These are phyloP conservation scores for Trichodelitschia bisporula DNA, from an alignment of 495 filamentous ascomycete species.

Conservation along the genomic window DNA sequence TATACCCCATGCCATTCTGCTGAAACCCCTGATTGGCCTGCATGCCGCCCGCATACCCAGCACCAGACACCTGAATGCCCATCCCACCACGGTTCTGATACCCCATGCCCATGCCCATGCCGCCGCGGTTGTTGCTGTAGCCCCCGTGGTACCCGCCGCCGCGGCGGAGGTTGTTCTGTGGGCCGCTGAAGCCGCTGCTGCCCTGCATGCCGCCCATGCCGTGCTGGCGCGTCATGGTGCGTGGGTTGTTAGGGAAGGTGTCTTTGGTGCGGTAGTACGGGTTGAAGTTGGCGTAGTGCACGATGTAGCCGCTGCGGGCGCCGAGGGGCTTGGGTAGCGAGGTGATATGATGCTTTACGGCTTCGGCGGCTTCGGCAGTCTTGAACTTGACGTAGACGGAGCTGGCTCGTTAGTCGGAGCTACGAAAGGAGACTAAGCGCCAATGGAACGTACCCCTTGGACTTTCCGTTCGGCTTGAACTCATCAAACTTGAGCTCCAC, in stretches of 20 bases:
- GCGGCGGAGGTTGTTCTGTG: too few species aligned
- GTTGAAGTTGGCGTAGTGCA: slow-evolving; percentile 2
- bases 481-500: slow-evolving; percentile 91
- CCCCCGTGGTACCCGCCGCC: too few species aligned
- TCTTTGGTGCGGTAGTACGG: slow-evolving; percentile 1
- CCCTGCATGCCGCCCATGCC: slow-evolving; percentile 23
- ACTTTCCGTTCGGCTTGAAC: slow-evolving; percentile 97
- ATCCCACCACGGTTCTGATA: slow-evolving; percentile 31
- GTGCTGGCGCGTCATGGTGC: slow-evolving; percentile 15
- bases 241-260: slow-evolving; percentile 7
- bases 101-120: slow-evolving; percentile 23
- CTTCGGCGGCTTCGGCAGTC: slow-evolving; percentile 3
- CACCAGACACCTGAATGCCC: too few species aligned
- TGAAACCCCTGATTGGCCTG: too few species aligned
- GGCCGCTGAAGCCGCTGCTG: slow-evolving; percentile 22
- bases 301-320: too few species aligned
- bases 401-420: background rate
- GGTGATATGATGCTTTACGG: slow-evolving; percentile 1
- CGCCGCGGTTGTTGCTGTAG: slow-evolving; percentile 23
- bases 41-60: too few species aligned
- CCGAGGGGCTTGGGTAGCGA: too few species aligned
- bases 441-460: slow-evolving; percentile 50
- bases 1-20: too few species aligned
- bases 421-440: background rate
- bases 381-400: background rate